These are phyloP conservation scores for Naegleria gruberi DNA, from an alignment of 208 protist species.

Conservation along the genomic window DNA sequence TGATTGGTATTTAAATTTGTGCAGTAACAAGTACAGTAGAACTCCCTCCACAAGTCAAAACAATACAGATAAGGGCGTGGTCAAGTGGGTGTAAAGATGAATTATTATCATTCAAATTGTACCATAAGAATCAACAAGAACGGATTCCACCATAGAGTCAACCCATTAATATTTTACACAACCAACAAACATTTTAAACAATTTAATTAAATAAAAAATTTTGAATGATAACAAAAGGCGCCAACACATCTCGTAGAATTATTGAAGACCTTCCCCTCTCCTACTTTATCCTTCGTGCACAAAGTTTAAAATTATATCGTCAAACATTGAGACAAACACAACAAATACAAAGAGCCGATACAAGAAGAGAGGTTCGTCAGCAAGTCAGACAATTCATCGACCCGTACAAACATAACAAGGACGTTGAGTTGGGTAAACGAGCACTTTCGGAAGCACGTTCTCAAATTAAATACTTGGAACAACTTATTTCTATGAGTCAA, in stretches of 20 bases:
- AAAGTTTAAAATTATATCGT: not conserved
- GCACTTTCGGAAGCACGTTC: not conserved
- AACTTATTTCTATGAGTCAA: not conserved
- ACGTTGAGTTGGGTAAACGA: not conserved
- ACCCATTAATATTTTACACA: too few species aligned
- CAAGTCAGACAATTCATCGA: not conserved
- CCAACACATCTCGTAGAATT: not conserved
- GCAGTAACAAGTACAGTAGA: not conserved
- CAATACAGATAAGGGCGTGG: too few species aligned
- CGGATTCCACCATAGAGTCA: too few species aligned
- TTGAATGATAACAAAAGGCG: not conserved
- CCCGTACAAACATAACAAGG: not conserved
- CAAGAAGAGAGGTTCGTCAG: not conserved
- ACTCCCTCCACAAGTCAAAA: not conserved
- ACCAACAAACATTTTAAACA: not conserved
- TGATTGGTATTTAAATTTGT: constrained; percentile 7
- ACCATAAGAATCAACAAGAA: too few species aligned
- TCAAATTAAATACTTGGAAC: not conserved
- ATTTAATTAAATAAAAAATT: not conserved
- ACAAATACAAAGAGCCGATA: not conserved
- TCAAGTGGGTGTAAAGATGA: not conserved
- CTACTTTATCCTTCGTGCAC: not conserved
- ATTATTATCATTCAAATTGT: too few species aligned
- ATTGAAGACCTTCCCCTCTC: not conserved
- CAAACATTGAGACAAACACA: not conserved